Conservation (phyloP, 768 basidiomycete species). For the Termitomyces sp. region DNA sequence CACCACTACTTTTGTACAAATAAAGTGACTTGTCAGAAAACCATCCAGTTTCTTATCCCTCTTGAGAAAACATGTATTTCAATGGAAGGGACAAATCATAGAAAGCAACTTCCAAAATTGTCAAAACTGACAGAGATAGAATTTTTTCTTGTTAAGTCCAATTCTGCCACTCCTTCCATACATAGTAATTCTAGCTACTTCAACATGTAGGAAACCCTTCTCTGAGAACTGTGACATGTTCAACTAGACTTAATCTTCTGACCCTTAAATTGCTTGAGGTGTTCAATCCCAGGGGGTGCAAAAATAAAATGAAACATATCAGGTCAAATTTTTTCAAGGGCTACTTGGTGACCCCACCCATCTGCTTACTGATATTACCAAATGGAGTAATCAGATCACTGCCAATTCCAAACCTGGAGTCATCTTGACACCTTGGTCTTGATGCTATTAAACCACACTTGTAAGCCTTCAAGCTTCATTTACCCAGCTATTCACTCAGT, state of each 20-base stretch:
- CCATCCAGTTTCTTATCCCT: conserved; percentile 2
- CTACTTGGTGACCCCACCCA: no score
- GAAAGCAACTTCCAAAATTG: neutral
- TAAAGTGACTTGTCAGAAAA: neutral
- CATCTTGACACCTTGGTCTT: no score
- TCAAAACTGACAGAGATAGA: neutral
- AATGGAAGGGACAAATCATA: neutral
- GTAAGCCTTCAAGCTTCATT: no score
- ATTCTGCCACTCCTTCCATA: conserved; percentile 1
- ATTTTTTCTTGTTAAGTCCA: neutral
- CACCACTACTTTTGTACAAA: neutral
- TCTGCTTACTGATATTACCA: no score
- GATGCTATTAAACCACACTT: no score
- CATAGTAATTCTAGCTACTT: neutral
- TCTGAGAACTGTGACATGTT: neutral
- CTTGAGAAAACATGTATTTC: neutral
- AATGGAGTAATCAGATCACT: no score
- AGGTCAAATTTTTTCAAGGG: no score
- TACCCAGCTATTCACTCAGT: no score
- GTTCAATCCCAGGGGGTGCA: no score
- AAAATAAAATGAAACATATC: no score
- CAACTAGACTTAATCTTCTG: neutral
- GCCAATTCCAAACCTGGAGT: no score
- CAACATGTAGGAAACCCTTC: neutral
- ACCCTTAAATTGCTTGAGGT: no score